Evolutionary conservation across 2,329 filamentous ascomycete species (phyloP).

Genomic region (Cytospora leucostoma): DNA sequence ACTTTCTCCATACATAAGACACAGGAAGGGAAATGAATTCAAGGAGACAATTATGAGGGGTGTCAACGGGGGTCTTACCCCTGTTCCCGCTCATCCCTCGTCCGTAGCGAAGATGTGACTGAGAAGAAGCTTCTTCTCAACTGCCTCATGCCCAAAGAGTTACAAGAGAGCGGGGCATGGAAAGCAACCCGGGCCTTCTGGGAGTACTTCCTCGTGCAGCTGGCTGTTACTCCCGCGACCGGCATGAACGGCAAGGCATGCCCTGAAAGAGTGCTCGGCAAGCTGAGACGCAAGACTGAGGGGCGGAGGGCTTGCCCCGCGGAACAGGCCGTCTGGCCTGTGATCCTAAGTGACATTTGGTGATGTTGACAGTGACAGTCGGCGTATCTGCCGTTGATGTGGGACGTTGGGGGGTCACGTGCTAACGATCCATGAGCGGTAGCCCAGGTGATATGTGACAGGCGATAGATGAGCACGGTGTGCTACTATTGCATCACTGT

Average conservation of each 20-base stretch:
- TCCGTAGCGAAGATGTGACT: conserved; percentile 17
- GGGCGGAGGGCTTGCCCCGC: conserved; percentile 6
- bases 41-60: background rate
- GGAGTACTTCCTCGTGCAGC: background rate
- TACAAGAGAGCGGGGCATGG: background rate
- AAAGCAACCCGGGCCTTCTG: conserved; percentile 2
- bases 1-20: background rate
- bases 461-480: background rate
- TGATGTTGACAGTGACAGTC: background rate
- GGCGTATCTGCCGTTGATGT: conserved; percentile 1
- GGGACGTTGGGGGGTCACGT: background rate
- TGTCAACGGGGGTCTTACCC: conserved; percentile 15
- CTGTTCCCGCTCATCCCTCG: conserved; percentile 18
- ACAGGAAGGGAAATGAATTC: background rate
- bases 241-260: conserved; percentile 1
- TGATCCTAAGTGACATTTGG: conserved; percentile 22
- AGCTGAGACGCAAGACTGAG: conserved; percentile 5
- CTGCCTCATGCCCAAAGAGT: conserved; percentile 9
- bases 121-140: conserved; percentile 21
- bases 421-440: background rate
- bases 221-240: background rate
- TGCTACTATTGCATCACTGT: conserved; percentile 23
- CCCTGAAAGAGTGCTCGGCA: background rate
- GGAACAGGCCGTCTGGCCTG: conserved; percentile 18
- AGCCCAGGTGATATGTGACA: background rate